Percentiles rank a stretch among this genome's conserved stretches.
These are phyloP conservation scores for Ganoderma sinense DNA, from an alignment of 1,284 basidiomycete species.

Conservation along the genomic window DNA sequence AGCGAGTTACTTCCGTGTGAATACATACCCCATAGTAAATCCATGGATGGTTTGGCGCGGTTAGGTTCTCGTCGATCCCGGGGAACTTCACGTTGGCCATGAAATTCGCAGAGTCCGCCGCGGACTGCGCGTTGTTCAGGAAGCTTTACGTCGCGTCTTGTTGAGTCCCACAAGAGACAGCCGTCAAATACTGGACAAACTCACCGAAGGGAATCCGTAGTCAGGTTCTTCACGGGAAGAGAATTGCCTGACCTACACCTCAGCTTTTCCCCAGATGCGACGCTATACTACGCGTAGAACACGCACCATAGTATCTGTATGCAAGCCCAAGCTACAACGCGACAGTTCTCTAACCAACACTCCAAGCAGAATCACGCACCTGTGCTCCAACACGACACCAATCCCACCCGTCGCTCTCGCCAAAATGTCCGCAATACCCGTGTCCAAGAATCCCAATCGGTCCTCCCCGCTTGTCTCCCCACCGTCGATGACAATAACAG, in stretches of 20 bases:
- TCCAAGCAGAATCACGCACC: conserved; percentile 40
- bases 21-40: conserved; percentile 90
- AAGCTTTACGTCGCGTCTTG: conserved; percentile 54
- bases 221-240: conserved; percentile 80
- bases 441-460: conserved; percentile 75
- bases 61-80: conserved; percentile 75
- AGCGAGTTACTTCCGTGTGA: not conserved
- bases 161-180: not conserved
- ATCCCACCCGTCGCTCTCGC: conserved; percentile 85
- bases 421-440: conserved; percentile 88
- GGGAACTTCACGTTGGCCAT: conserved; percentile 83
- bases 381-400: conserved; percentile 91
- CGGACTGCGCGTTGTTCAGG: conserved; percentile 89
- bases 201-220: conserved; percentile 80
- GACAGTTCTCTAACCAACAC: not conserved
- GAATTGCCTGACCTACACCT: conserved; percentile 67
- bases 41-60: conserved; percentile 81
- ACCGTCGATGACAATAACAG: conserved; percentile 84
- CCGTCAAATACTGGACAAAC: not conserved
- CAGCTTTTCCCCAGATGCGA: not conserved
- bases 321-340: conserved; percentile 57
- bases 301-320: conserved; percentile 49
- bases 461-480: conserved; percentile 85
- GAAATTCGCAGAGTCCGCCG: conserved; percentile 94
- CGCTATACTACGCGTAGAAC: not conserved